phyloP scores from a whole-genome alignment of 306 rosid genomes.

The Casuarina glauca region DNA sequence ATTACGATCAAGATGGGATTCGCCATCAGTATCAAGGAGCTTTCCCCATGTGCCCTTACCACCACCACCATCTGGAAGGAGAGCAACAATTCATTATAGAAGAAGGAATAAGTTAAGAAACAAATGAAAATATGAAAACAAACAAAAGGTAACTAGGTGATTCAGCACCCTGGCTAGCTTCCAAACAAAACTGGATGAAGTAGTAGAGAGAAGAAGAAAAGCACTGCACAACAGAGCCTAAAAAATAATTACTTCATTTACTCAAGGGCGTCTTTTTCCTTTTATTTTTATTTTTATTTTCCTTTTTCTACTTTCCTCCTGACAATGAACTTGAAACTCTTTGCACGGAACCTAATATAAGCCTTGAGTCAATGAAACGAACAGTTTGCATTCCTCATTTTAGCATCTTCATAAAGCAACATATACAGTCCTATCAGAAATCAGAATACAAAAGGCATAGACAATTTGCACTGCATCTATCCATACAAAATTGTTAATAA shows the following conservation, averaged over 20 bases:
- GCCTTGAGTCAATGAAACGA: neutral
- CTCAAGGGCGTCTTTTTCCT: neutral
- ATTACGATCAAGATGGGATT: constrained; percentile 50
- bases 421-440: neutral
- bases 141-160: neutral
- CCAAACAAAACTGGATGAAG: neutral
- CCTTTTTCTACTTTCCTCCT: neutral
- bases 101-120: neutral
- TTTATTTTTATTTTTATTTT: too few relatives aligned
- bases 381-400: neutral
- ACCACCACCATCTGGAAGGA: constrained; percentile 55
- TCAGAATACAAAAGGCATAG: neutral
- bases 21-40: constrained; percentile 55
- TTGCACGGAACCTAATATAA: neutral
- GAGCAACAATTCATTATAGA: constrained; percentile 1
- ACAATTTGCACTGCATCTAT: neutral
- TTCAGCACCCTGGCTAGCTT: neutral
- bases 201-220: neutral
- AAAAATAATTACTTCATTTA: neutral
- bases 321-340: neutral
- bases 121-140: neutral
- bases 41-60: constrained; percentile 76
- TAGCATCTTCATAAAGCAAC: neutral
- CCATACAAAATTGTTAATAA: neutral
- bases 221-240: neutral